Conservation (phyloP, 805 yeast species). For the Lachancea thermotolerans region DNA sequence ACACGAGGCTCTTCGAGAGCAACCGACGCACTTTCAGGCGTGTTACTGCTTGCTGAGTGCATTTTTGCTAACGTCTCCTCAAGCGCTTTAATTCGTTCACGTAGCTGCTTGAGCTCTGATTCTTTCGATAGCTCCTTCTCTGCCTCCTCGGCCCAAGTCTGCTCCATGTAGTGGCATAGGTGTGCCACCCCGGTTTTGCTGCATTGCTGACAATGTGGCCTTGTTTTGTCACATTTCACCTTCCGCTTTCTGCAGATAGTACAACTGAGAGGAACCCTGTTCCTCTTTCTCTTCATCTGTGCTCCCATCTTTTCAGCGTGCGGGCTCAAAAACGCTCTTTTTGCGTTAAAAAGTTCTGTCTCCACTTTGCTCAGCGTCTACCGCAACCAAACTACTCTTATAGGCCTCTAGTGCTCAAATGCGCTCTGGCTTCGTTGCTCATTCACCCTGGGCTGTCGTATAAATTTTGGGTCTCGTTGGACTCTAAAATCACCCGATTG, state of each 20-base stretch:
- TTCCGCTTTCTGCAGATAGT: conserved; percentile 44
- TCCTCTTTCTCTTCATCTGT: conserved; percentile 35
- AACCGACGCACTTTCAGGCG: conserved; percentile 14
- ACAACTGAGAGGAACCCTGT: conserved; percentile 43
- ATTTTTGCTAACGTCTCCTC: conserved; percentile 39
- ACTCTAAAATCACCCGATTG: conserved; percentile 7
- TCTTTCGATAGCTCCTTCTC: conserved; percentile 44
- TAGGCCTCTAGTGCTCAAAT: not conserved
- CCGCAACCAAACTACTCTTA: not conserved
- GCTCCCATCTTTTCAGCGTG: conserved; percentile 3
- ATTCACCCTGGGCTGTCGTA: conserved; percentile 4
- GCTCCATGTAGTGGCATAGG: conserved; percentile 51
- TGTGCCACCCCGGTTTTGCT: conserved; percentile 52
- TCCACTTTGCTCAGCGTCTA: not conserved
- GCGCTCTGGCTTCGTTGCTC: not conserved
- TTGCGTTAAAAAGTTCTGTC: not conserved
- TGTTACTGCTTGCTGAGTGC: conserved; percentile 18
- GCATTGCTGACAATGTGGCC: conserved; percentile 54
- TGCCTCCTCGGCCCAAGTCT: conserved; percentile 49
- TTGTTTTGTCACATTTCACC: conserved; percentile 43
- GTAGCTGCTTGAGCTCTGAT: conserved; percentile 46
- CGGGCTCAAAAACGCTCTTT: not conserved
- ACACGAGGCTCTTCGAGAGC: not conserved
- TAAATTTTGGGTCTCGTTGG: conserved; percentile 4
- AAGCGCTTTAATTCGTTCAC: conserved; percentile 45